Conservation (phyloP, 106 monocot species). For the Allium sativum region DNA sequence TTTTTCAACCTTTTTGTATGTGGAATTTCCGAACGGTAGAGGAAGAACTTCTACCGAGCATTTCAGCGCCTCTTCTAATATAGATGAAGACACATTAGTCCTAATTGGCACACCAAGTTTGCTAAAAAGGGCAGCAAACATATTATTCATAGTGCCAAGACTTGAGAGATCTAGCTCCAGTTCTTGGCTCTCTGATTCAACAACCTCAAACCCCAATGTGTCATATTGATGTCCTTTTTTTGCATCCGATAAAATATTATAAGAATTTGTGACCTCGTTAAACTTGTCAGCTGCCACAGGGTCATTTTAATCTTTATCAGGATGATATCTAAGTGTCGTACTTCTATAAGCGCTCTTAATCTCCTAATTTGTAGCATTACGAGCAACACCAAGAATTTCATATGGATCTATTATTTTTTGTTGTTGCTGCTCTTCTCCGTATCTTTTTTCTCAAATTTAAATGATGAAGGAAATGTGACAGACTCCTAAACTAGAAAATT, state of each 20-base stretch:
- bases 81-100: constrained; percentile 86
- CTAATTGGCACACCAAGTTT: constrained; percentile 97
- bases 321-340: constrained; percentile 97
- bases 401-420: constrained; percentile 72
- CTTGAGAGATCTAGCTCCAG: constrained; percentile 96
- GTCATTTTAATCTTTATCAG: constrained; percentile 97
- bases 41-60: constrained; percentile 46
- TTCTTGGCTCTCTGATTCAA: constrained; percentile 84
- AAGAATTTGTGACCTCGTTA: constrained; percentile 86
- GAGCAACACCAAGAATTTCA: constrained; percentile 68
- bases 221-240: constrained; percentile 89
- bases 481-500: too few relatives aligned
- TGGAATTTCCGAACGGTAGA: constrained; percentile 46
- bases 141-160: constrained; percentile 76
- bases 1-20: constrained; percentile 82
- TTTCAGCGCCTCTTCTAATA: constrained; percentile 93
- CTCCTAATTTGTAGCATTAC: constrained; percentile 73
- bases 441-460: constrained; percentile 16
- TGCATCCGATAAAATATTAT: constrained; percentile 88
- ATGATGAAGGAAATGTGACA: too few relatives aligned
- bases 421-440: constrained; percentile 13
- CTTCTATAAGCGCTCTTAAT: constrained; percentile 85
- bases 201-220: constrained; percentile 82
- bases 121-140: constrained; percentile 97
- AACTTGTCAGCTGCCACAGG: constrained; percentile 84